Base-by-base conservation (phyloP, 2,329 filamentous ascomycete species). In the Verticillium isaacii region DNA sequence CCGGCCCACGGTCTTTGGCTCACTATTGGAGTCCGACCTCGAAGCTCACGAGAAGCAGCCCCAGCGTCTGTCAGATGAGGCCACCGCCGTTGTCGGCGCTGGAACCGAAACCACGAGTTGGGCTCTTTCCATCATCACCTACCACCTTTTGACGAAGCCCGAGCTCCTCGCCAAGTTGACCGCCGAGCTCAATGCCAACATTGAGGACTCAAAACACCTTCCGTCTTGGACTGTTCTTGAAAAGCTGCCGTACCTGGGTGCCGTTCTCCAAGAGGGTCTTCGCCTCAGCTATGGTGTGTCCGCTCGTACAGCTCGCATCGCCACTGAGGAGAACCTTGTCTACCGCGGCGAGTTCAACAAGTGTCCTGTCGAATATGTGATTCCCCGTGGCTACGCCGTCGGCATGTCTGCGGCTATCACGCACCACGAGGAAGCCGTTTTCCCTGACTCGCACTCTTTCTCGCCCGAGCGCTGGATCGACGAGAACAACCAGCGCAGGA, bases 381-480 rank as follows among this genome's bases (percentile, higher is more conserved):
- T 78, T 8, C 75, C 75, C 1, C 68, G 67, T 0, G 72, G 75
- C 8, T 78, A 73, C 1, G 73, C 73, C 3, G 72, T 80, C 1
- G 70, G 74, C 34, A 76, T 78, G 69, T 77, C 75, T 0, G 68
- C 72, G 2, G 68, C 70, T 3, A 70, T 78, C 9, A 69, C 72
- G 12, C 78, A 81, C 61, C 72, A 77, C 39, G 71, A 80, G 64
- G 71, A 77, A 61, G 67, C 62, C 11, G 63, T 76, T 19, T 77
- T 73, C 61, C 68, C 77, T 0, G 68, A 79, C 3, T 73, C 78
- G 0, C 67, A 77, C 45, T 61, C 66, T 0, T 82, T 78, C 61
- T 56, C 64, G 3, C 78, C 79, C 0, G 75, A 79, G 50, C 72
- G 78, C 3, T 81, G 74, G 72, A 63, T 80, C 5, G 73, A 73